Base-by-base conservation (phyloP, 106 monocot species). In the Alisma plantagoaquatica region DNA sequence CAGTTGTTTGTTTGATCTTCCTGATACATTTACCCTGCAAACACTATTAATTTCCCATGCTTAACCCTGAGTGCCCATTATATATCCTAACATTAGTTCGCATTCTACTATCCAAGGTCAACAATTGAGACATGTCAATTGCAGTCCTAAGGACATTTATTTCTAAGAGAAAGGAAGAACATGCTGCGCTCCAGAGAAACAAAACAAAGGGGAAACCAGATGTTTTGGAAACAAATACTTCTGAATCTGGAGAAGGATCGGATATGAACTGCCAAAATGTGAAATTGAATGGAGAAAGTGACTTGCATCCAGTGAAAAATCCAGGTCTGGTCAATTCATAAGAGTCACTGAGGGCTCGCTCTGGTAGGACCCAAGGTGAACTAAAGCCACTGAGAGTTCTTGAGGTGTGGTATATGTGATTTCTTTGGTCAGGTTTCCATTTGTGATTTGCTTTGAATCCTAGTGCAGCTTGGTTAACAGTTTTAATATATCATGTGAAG, bases 91-190 rank as follows among this genome's bases (percentile, higher is more conserved):
- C n/a, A n/a, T n/a, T n/a, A n/a, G n/a, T n/a, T n/a, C n/a, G n/a
- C n/a, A n/a, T n/a, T n/a, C n/a, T n/a, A n/a, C n/a, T n/a, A n/a
- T n/a, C n/a, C 25, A 22, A 96, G 94, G 94, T 96, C 27, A 84
- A 96, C 55, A 96, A 96, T 43, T 77, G 94, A 65, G 94, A 96
- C 29, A 88, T 96, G 75, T 96, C 94, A 8, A 76, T 96, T 78
- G 88, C 88, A 53, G 77, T 88, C 43, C 67, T 96, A 51, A 84
- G 94, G 53, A 76, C 77, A 22, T 88, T 78, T 31, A 64, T 84
- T 45, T 56, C 47, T 26, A 84, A 78, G 51, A 64, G 70, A 31
- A 84, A 84, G 59, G 94, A 96, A 73, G 94, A 96, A 51, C 74
- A 84, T 60, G 71, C 58, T 28, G 72, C 75, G 42, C 55, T 54